Conservation (phyloP, 345 rosid species). For the Dimocarpus longan region DNA sequence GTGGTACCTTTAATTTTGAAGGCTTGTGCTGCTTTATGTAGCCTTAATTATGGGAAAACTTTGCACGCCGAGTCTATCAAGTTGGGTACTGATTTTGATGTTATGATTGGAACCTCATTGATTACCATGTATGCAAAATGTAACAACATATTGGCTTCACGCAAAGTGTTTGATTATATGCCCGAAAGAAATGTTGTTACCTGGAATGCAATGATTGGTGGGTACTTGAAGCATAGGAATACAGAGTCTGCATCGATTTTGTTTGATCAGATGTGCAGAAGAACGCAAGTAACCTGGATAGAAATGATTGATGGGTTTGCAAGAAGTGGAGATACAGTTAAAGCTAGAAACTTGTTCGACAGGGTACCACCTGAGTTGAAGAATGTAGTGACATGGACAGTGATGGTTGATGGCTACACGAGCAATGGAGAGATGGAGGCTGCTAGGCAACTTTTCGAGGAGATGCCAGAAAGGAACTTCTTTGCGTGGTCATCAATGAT, state of each 20-base stretch:
- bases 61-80: conserved; percentile 66
- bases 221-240: conserved; percentile 49
- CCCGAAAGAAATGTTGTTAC: conserved; percentile 63
- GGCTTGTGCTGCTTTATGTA: conserved; percentile 49
- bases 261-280: conserved; percentile 46
- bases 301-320: conserved; percentile 74
- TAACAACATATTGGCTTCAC: conserved; percentile 33
- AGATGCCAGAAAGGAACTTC: conserved; percentile 65
- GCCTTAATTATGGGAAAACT: conserved; percentile 36
- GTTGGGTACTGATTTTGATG: conserved; percentile 43
- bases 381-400: conserved; percentile 72
- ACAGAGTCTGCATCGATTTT: conserved; percentile 42
- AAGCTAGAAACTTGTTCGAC: conserved; percentile 63
- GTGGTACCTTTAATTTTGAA: conserved; percentile 60
- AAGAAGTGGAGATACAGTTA: conserved; percentile 43
- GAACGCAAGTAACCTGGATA: conserved; percentile 66
- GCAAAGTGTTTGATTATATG: conserved; percentile 68
- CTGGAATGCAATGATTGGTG: conserved; percentile 79
- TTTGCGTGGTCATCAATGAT: conserved; percentile 80
- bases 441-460: conserved; percentile 59
- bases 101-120: conserved; percentile 59
- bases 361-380: conserved; percentile 53
- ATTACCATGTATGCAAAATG: conserved; percentile 52
- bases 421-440: conserved; percentile 55
- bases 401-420: conserved; percentile 68